Conservation (phyloP, 1,139 yeast species). For the Yamadazyma conglobata region DNA sequence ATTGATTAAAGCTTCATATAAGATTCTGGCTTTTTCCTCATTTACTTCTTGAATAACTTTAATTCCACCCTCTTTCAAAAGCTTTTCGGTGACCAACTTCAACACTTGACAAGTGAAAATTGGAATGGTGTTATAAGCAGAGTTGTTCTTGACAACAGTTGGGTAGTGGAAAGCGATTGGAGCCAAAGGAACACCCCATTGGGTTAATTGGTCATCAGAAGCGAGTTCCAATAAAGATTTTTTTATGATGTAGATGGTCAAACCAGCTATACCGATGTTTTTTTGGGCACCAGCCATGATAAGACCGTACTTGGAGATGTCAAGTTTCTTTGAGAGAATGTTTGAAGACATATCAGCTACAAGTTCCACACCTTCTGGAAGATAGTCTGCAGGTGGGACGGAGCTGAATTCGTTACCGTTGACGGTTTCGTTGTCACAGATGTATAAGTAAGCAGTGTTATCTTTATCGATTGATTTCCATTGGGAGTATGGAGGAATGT, state of each 20-base stretch:
- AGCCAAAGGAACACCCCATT: constrained; percentile 63
- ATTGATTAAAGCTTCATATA: constrained; percentile 64
- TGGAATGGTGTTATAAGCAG: constrained; percentile 94
- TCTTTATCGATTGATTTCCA: constrained; percentile 51
- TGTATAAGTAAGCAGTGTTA: constrained; percentile 77
- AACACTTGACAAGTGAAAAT: constrained; percentile 86
- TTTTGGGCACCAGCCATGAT: constrained; percentile 97
- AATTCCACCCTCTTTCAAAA: constrained; percentile 59
- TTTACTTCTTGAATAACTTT: constrained; percentile 55
- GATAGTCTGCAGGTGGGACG: constrained; percentile 46
- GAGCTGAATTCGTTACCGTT: constrained; percentile 82
- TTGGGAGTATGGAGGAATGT: constrained; percentile 62
- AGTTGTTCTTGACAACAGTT: constrained; percentile 79
- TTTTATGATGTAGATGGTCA: constrained; percentile 85
- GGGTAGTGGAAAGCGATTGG: constrained; percentile 92
- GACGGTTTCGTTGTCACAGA: constrained; percentile 96
- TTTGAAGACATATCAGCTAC: constrained; percentile 96
- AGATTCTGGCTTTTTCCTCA: constrained; percentile 52
- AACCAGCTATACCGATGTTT: constrained; percentile 94
- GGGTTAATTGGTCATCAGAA: constrained; percentile 55
- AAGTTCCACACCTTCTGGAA: constrained; percentile 67
- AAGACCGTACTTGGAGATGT: constrained; percentile 79
- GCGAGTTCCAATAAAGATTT: constrained; percentile 71
- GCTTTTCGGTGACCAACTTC: constrained; percentile 66
- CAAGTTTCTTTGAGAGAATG: constrained; percentile 75